phyloP scores from a whole-genome alignment of 2,329 filamentous ascomycete genomes.

The Epichloe scottii region DNA sequence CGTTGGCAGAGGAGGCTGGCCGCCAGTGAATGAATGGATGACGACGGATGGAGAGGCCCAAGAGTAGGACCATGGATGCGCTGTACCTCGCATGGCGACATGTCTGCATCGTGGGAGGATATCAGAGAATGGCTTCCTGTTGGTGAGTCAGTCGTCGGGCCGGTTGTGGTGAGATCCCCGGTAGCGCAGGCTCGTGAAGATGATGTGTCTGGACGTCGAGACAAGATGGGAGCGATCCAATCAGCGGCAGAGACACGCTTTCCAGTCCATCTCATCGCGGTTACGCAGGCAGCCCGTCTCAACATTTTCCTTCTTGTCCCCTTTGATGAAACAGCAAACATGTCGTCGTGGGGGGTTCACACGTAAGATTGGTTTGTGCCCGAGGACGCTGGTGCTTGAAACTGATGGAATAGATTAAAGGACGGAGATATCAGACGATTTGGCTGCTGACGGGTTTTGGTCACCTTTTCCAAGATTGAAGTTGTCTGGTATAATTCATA shows the following conservation, averaged over 20 bases:
- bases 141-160: not conserved
- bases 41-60: not conserved
- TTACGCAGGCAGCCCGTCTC: not conserved
- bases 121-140: not conserved
- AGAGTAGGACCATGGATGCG: slow-evolving; percentile 3
- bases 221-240: not conserved
- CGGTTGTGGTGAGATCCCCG: not conserved
- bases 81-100: slow-evolving; percentile 1
- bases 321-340: slow-evolving; percentile 4
- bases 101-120: not conserved
- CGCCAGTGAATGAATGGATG: not conserved
- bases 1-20: not conserved
- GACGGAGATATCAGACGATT: not conserved
- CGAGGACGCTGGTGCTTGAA: not conserved
- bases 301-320: not conserved
- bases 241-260: not conserved
- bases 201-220: not conserved
- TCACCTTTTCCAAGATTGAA: no score
- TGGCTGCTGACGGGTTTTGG: not conserved
- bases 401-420: not conserved
- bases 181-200: not conserved
- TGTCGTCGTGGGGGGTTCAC: not conserved
- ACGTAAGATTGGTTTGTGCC: not conserved
- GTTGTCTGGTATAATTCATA: not conserved
- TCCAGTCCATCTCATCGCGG: not conserved